Base-by-base conservation (phyloP, 805 yeast genomes). In the Kazachstania africana region DNA sequence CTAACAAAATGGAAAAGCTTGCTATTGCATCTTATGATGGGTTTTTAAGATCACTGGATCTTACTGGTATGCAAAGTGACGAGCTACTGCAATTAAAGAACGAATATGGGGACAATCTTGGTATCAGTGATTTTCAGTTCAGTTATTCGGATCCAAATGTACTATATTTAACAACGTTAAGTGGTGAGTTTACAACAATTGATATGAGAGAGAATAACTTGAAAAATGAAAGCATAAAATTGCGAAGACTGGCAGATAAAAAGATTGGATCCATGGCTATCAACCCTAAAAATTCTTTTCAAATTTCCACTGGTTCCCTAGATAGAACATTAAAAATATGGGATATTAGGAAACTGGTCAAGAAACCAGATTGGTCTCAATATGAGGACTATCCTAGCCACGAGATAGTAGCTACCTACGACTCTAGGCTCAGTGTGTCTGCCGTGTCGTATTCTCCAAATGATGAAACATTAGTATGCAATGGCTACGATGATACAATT, bases 401-500 rank as follows among this genome's bases (percentile, higher is more conserved):
- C 26, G 57, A 57, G n/a, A 36, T 48, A 13, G 43, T 50, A 21
- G 87, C 85, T 0, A 62, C 70, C 5, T 88, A 75, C 50, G 55
- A 65, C 18, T 80, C 94, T 5, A 60, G 95, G 36, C 60, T 91
- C 23, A 82, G 95, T 33, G 73, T 91, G 2, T 79, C 93, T 29
- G 73, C 80, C 16, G 81, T 85, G 0, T 93, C 85, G 33, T 88
- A 94, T 82, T 49, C 62, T 10, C 68, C 72, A 16, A 71, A 70
- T 32, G 72, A 70, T 34, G 62, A 67, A 26, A 69, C 73, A 24
- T 62, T 88, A 29, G 95, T 91, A 0, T 81, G 94, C 54, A 88
- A 91, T 52, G 96, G 97, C 1, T 88, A 88, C 48, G 97, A 82
- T 49, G 88, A 87, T 47, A 75, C 83, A 0, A 69, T 88, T 23